Evolutionary conservation across 2,329 filamentous ascomycete genomes (phyloP).

Genomic region (Aspergillus unguis): DNA sequence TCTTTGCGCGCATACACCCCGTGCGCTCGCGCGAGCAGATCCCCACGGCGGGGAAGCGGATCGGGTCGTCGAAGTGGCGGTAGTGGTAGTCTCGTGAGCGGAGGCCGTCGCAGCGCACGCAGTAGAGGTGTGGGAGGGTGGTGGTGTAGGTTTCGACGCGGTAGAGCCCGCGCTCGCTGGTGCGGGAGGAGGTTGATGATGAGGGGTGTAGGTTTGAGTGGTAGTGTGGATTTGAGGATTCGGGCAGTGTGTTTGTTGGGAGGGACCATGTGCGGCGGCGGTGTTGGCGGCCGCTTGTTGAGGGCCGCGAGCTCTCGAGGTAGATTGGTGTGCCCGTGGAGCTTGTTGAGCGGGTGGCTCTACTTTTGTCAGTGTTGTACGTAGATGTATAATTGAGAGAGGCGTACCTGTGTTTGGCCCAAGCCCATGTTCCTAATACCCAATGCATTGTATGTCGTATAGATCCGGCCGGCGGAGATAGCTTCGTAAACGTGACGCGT

Average conservation of each 20-base stretch:
- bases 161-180: not conserved
- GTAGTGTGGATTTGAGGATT: not conserved
- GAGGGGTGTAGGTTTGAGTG: too few species aligned
- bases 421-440: constrained; percentile 1
- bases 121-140: not conserved
- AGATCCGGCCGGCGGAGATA: not conserved
- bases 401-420: constrained; percentile 5
- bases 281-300: not conserved
- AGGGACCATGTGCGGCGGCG: not conserved
- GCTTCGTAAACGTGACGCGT: not conserved
- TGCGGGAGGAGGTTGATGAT: not conserved
- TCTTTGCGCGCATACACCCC: not conserved
- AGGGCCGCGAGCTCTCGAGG: not conserved
- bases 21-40: constrained; percentile 4
- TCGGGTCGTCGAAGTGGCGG: constrained; percentile 1
- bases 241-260: not conserved
- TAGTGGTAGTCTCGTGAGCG: constrained; percentile 4
- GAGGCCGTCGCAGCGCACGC: constrained; percentile 1
- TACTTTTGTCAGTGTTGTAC: not conserved
- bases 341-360: not conserved
- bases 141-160: not conserved
- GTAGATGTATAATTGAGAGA: not conserved
- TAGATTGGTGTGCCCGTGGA: not conserved
- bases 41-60: not conserved
- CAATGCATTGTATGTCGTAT: constrained; percentile 1